Percentiles rank a stretch among this genome's conserved stretches.
phyloP scores from a whole-genome alignment of 2,329 filamentous ascomycete genomes.

The Xylariaceae sp. region DNA sequence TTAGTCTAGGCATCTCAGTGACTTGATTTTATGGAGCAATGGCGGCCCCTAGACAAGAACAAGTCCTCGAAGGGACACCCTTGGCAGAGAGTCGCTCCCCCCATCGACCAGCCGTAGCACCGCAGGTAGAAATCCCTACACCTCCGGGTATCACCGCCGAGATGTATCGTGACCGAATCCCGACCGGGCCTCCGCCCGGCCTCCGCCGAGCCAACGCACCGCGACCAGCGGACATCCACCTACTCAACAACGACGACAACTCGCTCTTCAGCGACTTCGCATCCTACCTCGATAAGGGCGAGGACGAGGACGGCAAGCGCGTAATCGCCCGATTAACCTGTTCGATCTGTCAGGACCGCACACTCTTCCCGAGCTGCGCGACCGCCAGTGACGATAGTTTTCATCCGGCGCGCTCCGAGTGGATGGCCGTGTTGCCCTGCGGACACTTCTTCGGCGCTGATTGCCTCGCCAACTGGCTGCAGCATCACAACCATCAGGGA shows the following conservation, averaged over 20 bases:
- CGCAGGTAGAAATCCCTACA: neutral
- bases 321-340: conserved; percentile 17
- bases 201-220: conserved; percentile 1
- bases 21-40: neutral
- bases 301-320: conserved; percentile 10
- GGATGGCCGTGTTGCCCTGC: conserved; percentile 20
- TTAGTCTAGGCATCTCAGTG: neutral
- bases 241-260: conserved; percentile 7
- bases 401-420: neutral
- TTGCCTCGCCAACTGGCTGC: conserved; percentile 12
- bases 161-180: neutral
- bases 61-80: neutral
- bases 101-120: neutral
- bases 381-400: neutral
- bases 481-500: neutral
- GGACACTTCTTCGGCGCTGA: conserved; percentile 20
- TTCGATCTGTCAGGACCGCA: conserved; percentile 13
- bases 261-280: conserved; percentile 20
- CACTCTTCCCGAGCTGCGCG: conserved; percentile 10
- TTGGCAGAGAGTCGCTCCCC: neutral
- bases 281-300: conserved; percentile 1
- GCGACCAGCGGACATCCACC: neutral
- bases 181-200: conserved; percentile 10
- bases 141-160: conserved; percentile 4
- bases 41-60: neutral